A percentile compares a stretch with the other conserved stretches of the same genome.
Evolutionary conservation across 2,329 filamentous ascomycete genomes (phyloP).

Genomic region (Diaporthe amygdali): DNA sequence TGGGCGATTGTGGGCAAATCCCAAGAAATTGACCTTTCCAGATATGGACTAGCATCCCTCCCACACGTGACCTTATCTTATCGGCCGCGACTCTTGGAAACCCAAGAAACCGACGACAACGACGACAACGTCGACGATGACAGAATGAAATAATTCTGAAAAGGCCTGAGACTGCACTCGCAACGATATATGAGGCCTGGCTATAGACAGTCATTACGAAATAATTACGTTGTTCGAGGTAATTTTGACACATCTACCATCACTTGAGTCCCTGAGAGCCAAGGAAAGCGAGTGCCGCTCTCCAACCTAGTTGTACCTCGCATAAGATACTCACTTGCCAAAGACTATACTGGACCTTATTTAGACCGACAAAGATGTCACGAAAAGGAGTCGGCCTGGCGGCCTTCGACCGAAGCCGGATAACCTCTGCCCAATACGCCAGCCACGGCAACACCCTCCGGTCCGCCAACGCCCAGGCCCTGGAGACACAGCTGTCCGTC

Average conservation of each 20-base stretch:
- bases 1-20: slow-evolving; percentile 22
- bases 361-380: slow-evolving; percentile 52
- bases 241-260: not conserved
- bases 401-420: slow-evolving; percentile 83
- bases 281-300: not conserved
- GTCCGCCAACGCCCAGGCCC: slow-evolving; percentile 79
- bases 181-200: not conserved
- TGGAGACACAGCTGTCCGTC: slow-evolving; percentile 91
- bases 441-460: slow-evolving; percentile 89
- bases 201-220: not conserved
- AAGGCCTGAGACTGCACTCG: not conserved
- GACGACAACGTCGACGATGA: not conserved
- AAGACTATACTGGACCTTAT: no score
- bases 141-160: not conserved
- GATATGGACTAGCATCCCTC: not conserved
- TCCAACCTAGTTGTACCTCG: not conserved
- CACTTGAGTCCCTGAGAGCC: not conserved
- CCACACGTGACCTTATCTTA: slow-evolving; percentile 26
- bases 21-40: not conserved
- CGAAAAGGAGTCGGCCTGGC: slow-evolving; percentile 88
- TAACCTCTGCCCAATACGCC: slow-evolving; percentile 88
- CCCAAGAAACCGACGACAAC: not conserved
- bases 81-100: not conserved
- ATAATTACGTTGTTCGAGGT: not conserved
- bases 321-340: not conserved